Evolutionary conservation across 208 protist species (phyloP).

Genomic region (Tritrichomonas musculus): DNA sequence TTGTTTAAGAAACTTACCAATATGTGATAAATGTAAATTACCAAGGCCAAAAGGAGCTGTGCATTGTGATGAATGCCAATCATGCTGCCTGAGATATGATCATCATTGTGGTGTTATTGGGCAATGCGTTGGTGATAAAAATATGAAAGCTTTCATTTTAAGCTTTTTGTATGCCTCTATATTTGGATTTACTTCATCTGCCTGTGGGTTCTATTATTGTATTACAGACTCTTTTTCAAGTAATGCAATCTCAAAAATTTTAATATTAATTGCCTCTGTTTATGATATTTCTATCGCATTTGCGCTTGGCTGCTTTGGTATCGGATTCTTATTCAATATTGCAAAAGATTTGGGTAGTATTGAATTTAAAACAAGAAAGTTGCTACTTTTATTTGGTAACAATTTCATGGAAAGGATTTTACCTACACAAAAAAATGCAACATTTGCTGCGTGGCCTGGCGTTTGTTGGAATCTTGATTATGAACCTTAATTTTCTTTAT

Average conservation of each 20-base stretch:
- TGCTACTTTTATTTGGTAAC: background rate
- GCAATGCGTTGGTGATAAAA: background rate
- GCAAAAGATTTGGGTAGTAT: background rate
- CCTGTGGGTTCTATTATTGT: background rate
- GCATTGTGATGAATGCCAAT: background rate
- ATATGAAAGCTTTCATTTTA: background rate
- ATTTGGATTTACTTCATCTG: background rate
- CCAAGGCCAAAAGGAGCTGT: background rate
- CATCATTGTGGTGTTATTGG: constrained; percentile 17
- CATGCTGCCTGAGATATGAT: background rate
- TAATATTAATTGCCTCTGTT: background rate
- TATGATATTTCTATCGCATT: background rate
- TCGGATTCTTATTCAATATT: background rate
- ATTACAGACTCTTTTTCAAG: background rate
- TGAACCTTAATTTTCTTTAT: too few relatives aligned
- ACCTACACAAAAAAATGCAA: background rate
- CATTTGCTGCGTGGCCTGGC: background rate
- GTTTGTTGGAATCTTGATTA: background rate
- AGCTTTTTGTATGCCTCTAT: background rate
- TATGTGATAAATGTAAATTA: background rate
- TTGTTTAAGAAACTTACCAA: background rate
- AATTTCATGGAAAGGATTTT: background rate
- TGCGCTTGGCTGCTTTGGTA: background rate
- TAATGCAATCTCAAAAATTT: background rate
- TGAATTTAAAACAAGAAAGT: background rate